These are phyloP conservation scores for Candida easanensis DNA, from an alignment of 805 yeast species.

Conservation along the genomic window DNA sequence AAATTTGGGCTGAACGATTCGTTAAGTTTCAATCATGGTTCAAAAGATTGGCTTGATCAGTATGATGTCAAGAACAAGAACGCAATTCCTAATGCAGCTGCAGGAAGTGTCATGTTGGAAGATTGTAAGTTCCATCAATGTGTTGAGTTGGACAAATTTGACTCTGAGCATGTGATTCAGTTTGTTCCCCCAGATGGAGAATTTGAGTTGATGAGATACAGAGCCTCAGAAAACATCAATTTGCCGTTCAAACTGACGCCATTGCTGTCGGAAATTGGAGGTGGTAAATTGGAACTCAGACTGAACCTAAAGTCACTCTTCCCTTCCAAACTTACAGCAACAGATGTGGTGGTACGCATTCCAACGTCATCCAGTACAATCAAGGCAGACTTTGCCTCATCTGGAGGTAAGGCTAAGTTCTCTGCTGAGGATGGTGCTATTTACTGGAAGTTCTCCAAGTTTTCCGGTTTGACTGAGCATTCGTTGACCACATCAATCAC, in stretches of 20 bases:
- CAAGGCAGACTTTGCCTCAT: constrained; percentile 41
- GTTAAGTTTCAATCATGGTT: constrained; percentile 25
- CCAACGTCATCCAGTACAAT: constrained; percentile 69
- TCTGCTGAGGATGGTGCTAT: constrained; percentile 62
- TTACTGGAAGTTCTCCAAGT: constrained; percentile 68
- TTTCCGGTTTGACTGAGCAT: constrained; percentile 64
- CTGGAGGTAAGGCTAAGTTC: constrained; percentile 68
- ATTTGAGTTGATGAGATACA: constrained; percentile 78
- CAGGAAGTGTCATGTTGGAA: constrained; percentile 55
- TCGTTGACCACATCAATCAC: constrained; percentile 56
- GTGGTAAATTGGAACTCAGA: constrained; percentile 48
- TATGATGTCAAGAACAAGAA: constrained; percentile 30
- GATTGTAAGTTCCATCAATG: constrained; percentile 88
- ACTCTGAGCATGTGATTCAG: constrained; percentile 57
- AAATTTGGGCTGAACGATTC: constrained; percentile 73
- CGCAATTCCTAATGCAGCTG: constrained; percentile 39
- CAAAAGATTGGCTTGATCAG: constrained; percentile 21
- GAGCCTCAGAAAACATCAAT: constrained; percentile 54
- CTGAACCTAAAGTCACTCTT: constrained; percentile 62
- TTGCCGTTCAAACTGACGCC: constrained; percentile 72
- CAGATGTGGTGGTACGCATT: constrained; percentile 58
- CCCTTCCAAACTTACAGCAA: constrained; percentile 56
- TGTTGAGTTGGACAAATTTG: constrained; percentile 70
- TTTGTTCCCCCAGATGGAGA: constrained; percentile 88
- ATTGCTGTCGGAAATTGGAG: constrained; percentile 43